Evolutionary conservation across 2,329 filamentous ascomycete genomes (phyloP).

Genomic region (Penicillium sp.): DNA sequence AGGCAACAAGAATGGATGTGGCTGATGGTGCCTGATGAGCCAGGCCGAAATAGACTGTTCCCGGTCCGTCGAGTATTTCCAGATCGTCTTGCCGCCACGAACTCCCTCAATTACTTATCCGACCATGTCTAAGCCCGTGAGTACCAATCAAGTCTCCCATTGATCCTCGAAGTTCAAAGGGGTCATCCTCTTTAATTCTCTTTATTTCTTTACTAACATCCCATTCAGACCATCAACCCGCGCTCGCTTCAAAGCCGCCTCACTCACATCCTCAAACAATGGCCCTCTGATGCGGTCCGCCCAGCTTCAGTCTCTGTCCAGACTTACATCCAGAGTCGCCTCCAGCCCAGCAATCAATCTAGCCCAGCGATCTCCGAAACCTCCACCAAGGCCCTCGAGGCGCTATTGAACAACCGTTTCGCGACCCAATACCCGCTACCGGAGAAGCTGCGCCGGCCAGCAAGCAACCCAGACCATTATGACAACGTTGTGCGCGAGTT

Average conservation of each 20-base stretch:
- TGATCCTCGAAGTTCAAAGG: neutral
- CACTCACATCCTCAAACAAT: constrained; percentile 44
- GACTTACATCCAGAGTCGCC: constrained; percentile 39
- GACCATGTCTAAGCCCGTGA: constrained; percentile 31
- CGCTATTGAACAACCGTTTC: constrained; percentile 62
- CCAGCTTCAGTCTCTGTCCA: constrained; percentile 49
- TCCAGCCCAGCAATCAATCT: constrained; percentile 22
- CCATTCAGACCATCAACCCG: constrained; percentile 26
- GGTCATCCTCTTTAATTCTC: neutral
- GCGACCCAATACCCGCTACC: constrained; percentile 53
- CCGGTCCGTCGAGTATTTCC: constrained; percentile 6
- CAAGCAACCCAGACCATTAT: constrained; percentile 55
- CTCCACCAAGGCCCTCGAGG: constrained; percentile 60
- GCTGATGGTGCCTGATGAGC: constrained; percentile 22
- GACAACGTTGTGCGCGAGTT: constrained; percentile 55
- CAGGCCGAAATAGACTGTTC: constrained; percentile 10
- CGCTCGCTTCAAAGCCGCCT: constrained; percentile 39
- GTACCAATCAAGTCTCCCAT: neutral
- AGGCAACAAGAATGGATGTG: constrained; percentile 26
- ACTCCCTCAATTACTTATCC: neutral
- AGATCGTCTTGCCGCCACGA: neutral
- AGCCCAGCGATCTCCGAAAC: constrained; percentile 31
- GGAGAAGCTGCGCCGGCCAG: constrained; percentile 49
- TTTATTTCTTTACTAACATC: neutral
- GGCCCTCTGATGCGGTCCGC: constrained; percentile 47